Base-by-base conservation (phyloP, 441 rosid genomes). In the Euphorbia celastroides region DNA sequence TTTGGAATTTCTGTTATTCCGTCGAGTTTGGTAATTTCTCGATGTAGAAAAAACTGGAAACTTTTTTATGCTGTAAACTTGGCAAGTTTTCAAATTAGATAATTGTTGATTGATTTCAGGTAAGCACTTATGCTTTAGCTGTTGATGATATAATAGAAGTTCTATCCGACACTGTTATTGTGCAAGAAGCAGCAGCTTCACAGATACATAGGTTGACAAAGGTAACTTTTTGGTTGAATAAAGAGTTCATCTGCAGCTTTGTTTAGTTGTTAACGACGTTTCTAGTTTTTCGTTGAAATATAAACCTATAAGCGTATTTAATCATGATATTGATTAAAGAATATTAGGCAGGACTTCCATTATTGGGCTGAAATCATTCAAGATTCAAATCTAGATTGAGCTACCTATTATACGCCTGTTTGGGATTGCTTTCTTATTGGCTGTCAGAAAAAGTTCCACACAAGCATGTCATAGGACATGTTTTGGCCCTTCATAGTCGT, bases 1-100 rank as follows among this genome's bases (percentile, higher is more conserved):
- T 93, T 93, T 59, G 94, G 98, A 67, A 79, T 93, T 52, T 82
- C 98, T 38, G 74, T 93, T 63, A 87, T 93, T 74, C 97, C 96
- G 11, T 93, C 98, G 54, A 90, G 87, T 80, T 80, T 90, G 98
- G 98, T 92, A 65, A 22, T 86, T 65, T 34, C 22, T 32, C 28
- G 55, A 61, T 70, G 38, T 3, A 19, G 38, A 36, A 48, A 19
- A 50, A 55, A 48, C 32, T 31, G 57, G 14, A 44, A 65, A 44
- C 5, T 28, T 30, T 28, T 54, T 10, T 22, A 23, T 28, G 27
- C 31, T 31, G 7, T 14, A n/a, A 19, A 26, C 44, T 38, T 10
- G 1, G 44, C 12, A 38, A 38, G 44, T 38, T 14, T 11, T 44
- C 16, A 19, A 52, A 16, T 26, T 23, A 31, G 51, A 48, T 14